phyloP scores from a whole-genome alignment of 768 basidiomycete genomes.

The Mrakia blollopis region DNA sequence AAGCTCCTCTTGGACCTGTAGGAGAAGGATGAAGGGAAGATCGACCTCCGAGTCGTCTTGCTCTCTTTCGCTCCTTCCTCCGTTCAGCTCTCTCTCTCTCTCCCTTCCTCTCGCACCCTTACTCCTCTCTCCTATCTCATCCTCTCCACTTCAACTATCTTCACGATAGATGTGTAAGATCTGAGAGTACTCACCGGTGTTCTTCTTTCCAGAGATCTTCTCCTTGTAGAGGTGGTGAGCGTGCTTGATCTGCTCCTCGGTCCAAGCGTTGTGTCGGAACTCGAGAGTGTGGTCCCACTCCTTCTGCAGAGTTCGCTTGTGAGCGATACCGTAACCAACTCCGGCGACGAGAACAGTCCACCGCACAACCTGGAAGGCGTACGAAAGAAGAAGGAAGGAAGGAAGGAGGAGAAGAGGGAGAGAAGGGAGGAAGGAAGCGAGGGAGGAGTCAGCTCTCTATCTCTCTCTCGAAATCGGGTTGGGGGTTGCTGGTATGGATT shows the following conservation, averaged over 20 bases:
- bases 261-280: slow-evolving; percentile 64
- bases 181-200: neutral
- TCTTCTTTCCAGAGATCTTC: slow-evolving; percentile 31
- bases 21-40: no score
- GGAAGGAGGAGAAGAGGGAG: neutral
- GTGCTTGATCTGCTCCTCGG: slow-evolving; percentile 71
- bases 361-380: slow-evolving; percentile 80
- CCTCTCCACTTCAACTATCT: no score
- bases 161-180: no score
- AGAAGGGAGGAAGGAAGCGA: neutral
- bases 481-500: no score
- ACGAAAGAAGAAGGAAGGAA: slow-evolving; percentile 19
- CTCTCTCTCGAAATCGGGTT: no score
- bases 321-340: slow-evolving; percentile 83
- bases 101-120: no score
- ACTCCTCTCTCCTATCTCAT: no score
- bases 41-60: no score
- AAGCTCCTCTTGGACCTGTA: no score
- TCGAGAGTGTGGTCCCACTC: slow-evolving; percentile 71
- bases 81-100: no score
- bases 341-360: slow-evolving; percentile 86
- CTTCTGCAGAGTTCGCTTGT: slow-evolving; percentile 82
- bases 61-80: no score
- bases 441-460: neutral
- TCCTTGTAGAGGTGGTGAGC: slow-evolving; percentile 81